Percentiles rank a stretch among this genome's conserved stretches.
phyloP scores from a whole-genome alignment of 345 rosid species.

The Dimocarpus longan region DNA sequence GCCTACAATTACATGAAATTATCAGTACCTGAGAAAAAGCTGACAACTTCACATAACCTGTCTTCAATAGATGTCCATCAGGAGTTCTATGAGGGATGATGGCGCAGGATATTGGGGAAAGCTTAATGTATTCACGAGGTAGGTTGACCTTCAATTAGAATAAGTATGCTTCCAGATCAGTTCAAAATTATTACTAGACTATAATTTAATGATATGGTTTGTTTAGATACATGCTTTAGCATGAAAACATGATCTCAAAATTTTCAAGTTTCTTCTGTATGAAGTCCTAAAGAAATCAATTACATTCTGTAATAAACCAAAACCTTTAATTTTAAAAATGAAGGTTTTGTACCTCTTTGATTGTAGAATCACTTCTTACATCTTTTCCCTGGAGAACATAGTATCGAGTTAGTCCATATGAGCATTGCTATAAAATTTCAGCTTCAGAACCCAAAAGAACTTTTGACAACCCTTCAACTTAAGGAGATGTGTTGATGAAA shows the following conservation, averaged over 20 bases:
- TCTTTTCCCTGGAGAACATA: constrained; percentile 46
- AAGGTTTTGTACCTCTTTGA: constrained; percentile 60
- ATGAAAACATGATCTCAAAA: not conserved
- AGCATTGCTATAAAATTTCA: not conserved
- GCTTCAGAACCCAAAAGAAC: not conserved
- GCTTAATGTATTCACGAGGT: constrained; percentile 73
- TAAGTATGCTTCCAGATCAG: constrained; percentile 11
- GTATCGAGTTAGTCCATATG: not conserved
- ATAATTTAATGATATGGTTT: not conserved
- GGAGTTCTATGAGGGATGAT: constrained; percentile 78
- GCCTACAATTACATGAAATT: not conserved
- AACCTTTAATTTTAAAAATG: not conserved
- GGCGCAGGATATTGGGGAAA: constrained; percentile 79
- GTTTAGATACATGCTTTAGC: not conserved
- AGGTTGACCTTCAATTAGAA: constrained; percentile 60
- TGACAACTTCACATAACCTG: constrained; percentile 77
- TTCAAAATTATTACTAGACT: not conserved
- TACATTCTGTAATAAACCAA: not conserved
- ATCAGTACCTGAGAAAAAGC: constrained; percentile 77
- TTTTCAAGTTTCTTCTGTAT: not conserved
- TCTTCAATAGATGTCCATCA: constrained; percentile 62
- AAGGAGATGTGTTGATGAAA: not conserved
- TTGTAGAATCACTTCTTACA: constrained; percentile 37
- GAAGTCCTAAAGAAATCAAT: not conserved
- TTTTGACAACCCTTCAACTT: not conserved